Evolutionary conservation across 805 yeast genomes (phyloP).

Genomic region (Suhomyces sp.): DNA sequence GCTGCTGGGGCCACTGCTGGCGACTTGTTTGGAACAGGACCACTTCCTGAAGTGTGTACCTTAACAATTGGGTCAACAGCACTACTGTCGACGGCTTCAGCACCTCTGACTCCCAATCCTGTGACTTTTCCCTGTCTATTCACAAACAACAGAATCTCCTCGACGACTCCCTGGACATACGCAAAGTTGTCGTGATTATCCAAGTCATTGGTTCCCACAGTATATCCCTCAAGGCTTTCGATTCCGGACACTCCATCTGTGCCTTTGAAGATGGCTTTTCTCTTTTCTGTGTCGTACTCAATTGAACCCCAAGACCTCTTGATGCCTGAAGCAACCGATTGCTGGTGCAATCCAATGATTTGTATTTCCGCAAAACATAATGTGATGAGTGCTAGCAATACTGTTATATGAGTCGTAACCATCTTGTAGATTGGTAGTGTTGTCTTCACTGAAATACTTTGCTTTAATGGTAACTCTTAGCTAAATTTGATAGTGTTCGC

Average conservation of each 20-base stretch:
- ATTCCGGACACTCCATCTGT: slow-evolving; percentile 1
- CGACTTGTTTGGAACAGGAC: slow-evolving; percentile 31
- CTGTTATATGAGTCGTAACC: too few relatives aligned
- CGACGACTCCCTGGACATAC: slow-evolving; percentile 8
- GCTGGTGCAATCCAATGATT: slow-evolving; percentile 1
- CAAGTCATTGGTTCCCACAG: slow-evolving; percentile 35
- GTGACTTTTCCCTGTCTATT: slow-evolving; percentile 1
- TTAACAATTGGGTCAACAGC: slow-evolving; percentile 5
- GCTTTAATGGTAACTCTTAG: too few relatives aligned
- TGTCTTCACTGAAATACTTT: too few relatives aligned
- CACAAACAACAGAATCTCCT: slow-evolving; percentile 4
- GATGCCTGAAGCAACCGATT: too few relatives aligned
- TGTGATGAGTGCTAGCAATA: too few relatives aligned
- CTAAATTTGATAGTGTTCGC: too few relatives aligned
- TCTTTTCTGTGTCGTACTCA: slow-evolving; percentile 11
- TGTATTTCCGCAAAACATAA: background rate
- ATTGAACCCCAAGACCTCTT: slow-evolving; percentile 20
- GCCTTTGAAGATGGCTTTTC: slow-evolving; percentile 11
- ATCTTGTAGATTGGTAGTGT: too few relatives aligned
- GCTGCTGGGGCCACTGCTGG: slow-evolving; percentile 17
- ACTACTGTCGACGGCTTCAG: background rate
- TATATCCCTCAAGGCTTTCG: slow-evolving; percentile 15
- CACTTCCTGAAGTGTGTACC: slow-evolving; percentile 8
- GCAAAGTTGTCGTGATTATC: slow-evolving; percentile 32
- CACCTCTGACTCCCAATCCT: slow-evolving; percentile 1